Conservation (phyloP, 2,329 filamentous ascomycete species). For the Sphaerulina vaccinii region DNA sequence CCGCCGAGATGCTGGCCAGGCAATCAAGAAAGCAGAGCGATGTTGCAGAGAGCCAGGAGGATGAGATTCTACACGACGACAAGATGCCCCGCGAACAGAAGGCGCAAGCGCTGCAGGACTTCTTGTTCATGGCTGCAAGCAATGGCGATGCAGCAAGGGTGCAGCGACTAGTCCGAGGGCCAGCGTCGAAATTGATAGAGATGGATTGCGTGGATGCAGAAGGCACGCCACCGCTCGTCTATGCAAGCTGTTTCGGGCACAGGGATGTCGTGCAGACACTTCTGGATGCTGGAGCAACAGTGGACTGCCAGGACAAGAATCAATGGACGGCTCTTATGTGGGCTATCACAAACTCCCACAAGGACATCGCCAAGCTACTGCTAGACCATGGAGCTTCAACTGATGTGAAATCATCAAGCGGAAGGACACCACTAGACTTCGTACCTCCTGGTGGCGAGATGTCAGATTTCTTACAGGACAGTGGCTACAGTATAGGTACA, state of each 20-base stretch:
- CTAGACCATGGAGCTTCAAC: slow-evolving; percentile 93
- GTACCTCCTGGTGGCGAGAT: slow-evolving; percentile 85
- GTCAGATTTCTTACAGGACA: slow-evolving; percentile 90
- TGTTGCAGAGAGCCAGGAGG: slow-evolving; percentile 72
- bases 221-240: slow-evolving; percentile 93
- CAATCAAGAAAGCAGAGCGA: slow-evolving; percentile 70
- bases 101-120: slow-evolving; percentile 76
- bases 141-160: slow-evolving; percentile 89
- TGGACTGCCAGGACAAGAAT: slow-evolving; percentile 92
- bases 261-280: slow-evolving; percentile 82
- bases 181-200: slow-evolving; percentile 73
- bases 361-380: slow-evolving; percentile 87
- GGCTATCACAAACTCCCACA: slow-evolving; percentile 98
- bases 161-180: slow-evolving; percentile 69
- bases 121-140: slow-evolving; percentile 90
- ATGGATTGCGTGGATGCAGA: slow-evolving; percentile 89
- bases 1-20: slow-evolving; percentile 94
- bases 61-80: slow-evolving; percentile 71
- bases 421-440: slow-evolving; percentile 93
- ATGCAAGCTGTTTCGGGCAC: slow-evolving; percentile 97
- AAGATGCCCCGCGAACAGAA: slow-evolving; percentile 76
- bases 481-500: slow-evolving; percentile 84
- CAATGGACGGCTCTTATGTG: slow-evolving; percentile 99
- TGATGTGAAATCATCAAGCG: slow-evolving; percentile 90
- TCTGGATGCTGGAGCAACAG: slow-evolving; percentile 79